phyloP scores from a whole-genome alignment of 805 yeast genomes.

The Cyberlindnera americana region DNA sequence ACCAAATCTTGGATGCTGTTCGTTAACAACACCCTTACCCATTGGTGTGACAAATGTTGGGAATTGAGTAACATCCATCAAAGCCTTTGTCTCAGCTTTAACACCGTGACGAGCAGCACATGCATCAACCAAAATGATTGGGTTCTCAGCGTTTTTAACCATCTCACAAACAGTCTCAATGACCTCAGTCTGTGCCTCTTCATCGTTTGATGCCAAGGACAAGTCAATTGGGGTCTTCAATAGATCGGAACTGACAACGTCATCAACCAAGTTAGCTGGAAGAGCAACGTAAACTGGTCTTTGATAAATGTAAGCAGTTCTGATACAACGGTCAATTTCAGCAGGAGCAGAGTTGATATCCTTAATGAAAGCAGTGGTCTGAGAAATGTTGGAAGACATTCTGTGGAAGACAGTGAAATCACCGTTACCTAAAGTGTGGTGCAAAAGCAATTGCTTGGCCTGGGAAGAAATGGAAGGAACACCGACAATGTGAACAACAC shows the following conservation, averaged over 20 bases:
- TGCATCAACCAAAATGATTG: constrained; percentile 79
- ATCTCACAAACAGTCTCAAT: constrained; percentile 48
- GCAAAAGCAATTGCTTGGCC: constrained; percentile 67
- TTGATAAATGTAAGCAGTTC: constrained; percentile 66
- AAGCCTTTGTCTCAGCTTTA: constrained; percentile 54
- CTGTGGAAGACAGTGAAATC: constrained; percentile 74
- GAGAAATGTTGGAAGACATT: constrained; percentile 73
- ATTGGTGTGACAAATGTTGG: constrained; percentile 85
- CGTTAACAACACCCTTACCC: constrained; percentile 83
- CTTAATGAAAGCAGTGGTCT: constrained; percentile 60
- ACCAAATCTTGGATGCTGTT: constrained; percentile 67
- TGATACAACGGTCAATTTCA: constrained; percentile 69
- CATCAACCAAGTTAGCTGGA: constrained; percentile 78
- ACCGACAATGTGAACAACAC: constrained; percentile 80
- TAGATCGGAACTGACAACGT: constrained; percentile 50
- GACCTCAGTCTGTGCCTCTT: constrained; percentile 61
- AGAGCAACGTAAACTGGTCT: constrained; percentile 81
- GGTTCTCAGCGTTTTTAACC: constrained; percentile 58
- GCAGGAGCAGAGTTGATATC: constrained; percentile 64
- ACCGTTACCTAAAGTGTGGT: constrained; percentile 83
- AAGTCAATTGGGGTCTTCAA: constrained; percentile 66
- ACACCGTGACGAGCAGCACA: constrained; percentile 80
- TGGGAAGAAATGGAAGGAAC: constrained; percentile 76
- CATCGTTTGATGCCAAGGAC: constrained; percentile 52
- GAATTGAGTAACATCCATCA: constrained; percentile 67